Percentiles rank a stretch among this genome's conserved stretches.
Evolutionary conservation across 2,329 filamentous ascomycete genomes (phyloP).

Genomic region (Pseudopyrenochaeta lycopersici): DNA sequence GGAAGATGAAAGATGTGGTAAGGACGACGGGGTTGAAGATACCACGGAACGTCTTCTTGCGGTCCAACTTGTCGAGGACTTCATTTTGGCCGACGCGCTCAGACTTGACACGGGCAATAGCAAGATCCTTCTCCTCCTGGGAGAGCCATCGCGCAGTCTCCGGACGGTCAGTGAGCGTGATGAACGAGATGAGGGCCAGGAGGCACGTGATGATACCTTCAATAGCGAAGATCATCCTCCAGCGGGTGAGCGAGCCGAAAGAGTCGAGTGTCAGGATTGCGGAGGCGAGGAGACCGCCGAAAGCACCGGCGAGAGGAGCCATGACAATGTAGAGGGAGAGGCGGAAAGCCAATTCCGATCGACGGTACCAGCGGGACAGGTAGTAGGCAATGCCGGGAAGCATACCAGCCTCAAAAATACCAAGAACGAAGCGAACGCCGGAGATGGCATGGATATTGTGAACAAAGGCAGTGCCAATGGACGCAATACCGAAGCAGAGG

Average conservation of each 20-base stretch:
- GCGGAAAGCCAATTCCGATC: constrained; percentile 72
- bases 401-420: constrained; percentile 76
- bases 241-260: constrained; percentile 65
- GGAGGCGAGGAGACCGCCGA: constrained; percentile 70
- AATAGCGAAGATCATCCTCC: constrained; percentile 78
- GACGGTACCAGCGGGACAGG: constrained; percentile 75
- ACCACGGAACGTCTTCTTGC: constrained; percentile 66
- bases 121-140: constrained; percentile 71
- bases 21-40: constrained; percentile 72
- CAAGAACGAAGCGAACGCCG: constrained; percentile 72
- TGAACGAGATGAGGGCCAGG: constrained; percentile 67
- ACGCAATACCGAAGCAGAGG: constrained; percentile 70
- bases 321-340: constrained; percentile 75
- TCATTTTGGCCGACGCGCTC: constrained; percentile 70
- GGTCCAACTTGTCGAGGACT: constrained; percentile 71
- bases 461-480: constrained; percentile 73
- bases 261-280: constrained; percentile 69
- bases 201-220: constrained; percentile 71
- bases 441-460: constrained; percentile 61
- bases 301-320: constrained; percentile 74
- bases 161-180: constrained; percentile 74
- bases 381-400: constrained; percentile 79
- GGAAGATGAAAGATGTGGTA: constrained; percentile 65
- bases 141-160: constrained; percentile 73
- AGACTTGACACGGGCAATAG: constrained; percentile 72